Percentiles rank a stretch among this genome's conserved stretches.
Evolutionary conservation across 495 filamentous ascomycete species (phyloP).

Genomic region (Filosporella fistucella): DNA sequence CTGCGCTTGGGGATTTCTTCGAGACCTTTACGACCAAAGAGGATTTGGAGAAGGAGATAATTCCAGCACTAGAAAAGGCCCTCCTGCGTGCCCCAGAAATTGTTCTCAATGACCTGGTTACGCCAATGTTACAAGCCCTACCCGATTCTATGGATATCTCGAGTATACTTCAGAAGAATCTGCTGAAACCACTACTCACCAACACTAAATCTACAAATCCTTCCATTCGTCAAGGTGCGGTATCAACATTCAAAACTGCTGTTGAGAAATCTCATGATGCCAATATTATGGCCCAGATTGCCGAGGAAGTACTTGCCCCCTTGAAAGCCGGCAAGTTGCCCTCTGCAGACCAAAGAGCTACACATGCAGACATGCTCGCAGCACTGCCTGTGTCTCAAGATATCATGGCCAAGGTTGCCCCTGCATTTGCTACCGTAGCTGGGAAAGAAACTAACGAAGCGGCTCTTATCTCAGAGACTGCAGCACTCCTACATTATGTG

Average conservation of each 20-base stretch:
- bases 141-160: constrained; percentile 72
- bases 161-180: constrained; percentile 56
- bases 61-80: constrained; percentile 81
- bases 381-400: constrained; percentile 50
- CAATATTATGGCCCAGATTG: constrained; percentile 53
- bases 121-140: constrained; percentile 63
- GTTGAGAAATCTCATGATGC: constrained; percentile 56
- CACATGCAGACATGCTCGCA: constrained; percentile 73
- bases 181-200: constrained; percentile 80
- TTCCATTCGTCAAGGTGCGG: constrained; percentile 67
- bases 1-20: constrained; percentile 81
- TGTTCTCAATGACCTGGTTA: constrained; percentile 70
- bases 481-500: constrained; percentile 60
- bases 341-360: constrained; percentile 71
- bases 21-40: constrained; percentile 64
- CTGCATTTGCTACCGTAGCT: constrained; percentile 57
- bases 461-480: constrained; percentile 69
- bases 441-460: constrained; percentile 83
- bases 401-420: constrained; percentile 60
- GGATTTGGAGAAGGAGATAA: constrained; percentile 69
- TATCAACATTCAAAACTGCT: constrained; percentile 62
- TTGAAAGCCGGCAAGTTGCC: constrained; percentile 78
- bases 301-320: constrained; percentile 70
- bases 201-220: constrained; percentile 87
- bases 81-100: constrained; percentile 88